Conservation (phyloP, 805 yeast genomes). For the Ogataea parapolymorpha region DNA sequence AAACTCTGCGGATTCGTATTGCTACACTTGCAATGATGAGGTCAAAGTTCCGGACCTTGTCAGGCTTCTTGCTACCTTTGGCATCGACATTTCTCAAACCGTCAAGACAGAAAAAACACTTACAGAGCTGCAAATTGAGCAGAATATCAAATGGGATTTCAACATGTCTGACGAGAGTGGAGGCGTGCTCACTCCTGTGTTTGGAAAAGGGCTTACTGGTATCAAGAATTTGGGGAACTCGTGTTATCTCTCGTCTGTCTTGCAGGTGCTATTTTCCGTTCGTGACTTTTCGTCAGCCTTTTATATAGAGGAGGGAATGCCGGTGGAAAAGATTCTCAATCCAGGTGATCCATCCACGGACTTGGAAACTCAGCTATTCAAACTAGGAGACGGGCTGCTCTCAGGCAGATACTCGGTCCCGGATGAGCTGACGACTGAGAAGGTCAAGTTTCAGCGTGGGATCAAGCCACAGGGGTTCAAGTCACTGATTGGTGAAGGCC, state of each 20-base stretch:
- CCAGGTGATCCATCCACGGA: conserved; percentile 57
- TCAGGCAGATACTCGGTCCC: conserved; percentile 74
- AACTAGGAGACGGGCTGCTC: conserved; percentile 72
- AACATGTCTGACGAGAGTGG: conserved; percentile 73
- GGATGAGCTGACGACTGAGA: conserved; percentile 39
- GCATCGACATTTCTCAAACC: conserved; percentile 56
- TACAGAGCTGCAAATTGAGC: conserved; percentile 88
- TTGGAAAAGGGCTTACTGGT: conserved; percentile 80
- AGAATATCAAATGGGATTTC: conserved; percentile 91
- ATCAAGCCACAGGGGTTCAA: conserved; percentile 76
- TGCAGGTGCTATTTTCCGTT: conserved; percentile 64
- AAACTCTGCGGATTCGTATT: conserved; percentile 80
- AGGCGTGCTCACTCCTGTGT: conserved; percentile 56
- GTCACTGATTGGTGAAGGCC: conserved; percentile 68
- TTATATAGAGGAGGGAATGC: conserved; percentile 32
- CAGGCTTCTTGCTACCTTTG: conserved; percentile 50
- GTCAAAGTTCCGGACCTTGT: conserved; percentile 64
- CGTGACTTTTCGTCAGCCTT: conserved; percentile 40
- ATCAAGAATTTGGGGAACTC: conserved; percentile 88
- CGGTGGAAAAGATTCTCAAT: conserved; percentile 31
- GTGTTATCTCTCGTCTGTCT: conserved; percentile 80
- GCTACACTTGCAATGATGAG: conserved; percentile 88
- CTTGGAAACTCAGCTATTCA: conserved; percentile 70
- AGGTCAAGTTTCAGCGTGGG: conserved; percentile 63
- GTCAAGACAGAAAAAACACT: conserved; percentile 83